Conservation (phyloP, 1,139 yeast genomes). For the Zygosaccharomyces pseudobailii region DNA sequence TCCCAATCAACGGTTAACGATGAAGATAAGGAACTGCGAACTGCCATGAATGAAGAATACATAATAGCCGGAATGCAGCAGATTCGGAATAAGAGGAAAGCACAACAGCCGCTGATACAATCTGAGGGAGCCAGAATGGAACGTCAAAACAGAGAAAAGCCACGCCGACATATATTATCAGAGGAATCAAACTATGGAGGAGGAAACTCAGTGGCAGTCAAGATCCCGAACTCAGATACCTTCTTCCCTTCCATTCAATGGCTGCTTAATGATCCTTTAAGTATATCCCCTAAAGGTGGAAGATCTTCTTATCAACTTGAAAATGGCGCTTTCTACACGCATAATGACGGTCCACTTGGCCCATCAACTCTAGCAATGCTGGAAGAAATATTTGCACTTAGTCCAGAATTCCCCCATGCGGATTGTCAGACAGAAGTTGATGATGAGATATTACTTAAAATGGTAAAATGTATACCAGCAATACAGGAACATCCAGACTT, state of each 20-base stretch:
- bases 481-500: slow-evolving; percentile 29
- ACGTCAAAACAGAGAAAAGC: no score
- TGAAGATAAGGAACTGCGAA: no score
- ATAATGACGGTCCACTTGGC: slow-evolving; percentile 7
- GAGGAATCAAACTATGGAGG: not conserved
- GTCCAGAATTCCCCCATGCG: slow-evolving; percentile 9
- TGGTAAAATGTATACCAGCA: slow-evolving; percentile 21
- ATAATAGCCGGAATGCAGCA: no score
- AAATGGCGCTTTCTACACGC: slow-evolving; percentile 9
- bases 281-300: slow-evolving; percentile 1
- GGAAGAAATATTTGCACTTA: slow-evolving; percentile 7
- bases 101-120: no score
- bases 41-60: no score
- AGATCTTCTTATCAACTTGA: slow-evolving; percentile 8
- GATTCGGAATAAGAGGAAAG: no score
- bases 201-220: not conserved
- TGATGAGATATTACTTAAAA: slow-evolving; percentile 2
- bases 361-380: slow-evolving; percentile 3
- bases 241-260: not conserved
- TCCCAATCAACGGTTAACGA: no score
- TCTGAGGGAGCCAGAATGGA: no score
- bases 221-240: not conserved
- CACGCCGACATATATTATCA: no score
- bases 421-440: slow-evolving; percentile 10
- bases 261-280: not conserved